These are phyloP conservation scores for Candida boidinii DNA, from an alignment of 805 yeast genomes.

Conservation along the genomic window DNA sequence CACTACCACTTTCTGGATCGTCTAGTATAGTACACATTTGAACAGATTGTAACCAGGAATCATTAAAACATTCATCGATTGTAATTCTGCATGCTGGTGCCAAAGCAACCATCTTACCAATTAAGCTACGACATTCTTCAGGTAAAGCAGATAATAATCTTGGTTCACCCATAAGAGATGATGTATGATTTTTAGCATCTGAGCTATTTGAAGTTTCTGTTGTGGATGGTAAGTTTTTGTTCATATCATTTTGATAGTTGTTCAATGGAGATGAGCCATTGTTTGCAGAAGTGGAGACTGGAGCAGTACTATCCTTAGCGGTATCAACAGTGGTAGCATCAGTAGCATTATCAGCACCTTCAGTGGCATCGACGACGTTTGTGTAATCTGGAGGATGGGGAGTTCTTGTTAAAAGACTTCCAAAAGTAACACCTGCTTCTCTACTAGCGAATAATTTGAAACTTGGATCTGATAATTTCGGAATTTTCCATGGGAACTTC, in stretches of 20 bases:
- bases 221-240: slow-evolving; percentile 1
- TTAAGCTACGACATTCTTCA: slow-evolving; percentile 55
- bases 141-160: slow-evolving; percentile 65
- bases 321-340: too few relatives aligned
- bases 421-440: slow-evolving; percentile 57
- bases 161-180: slow-evolving; percentile 62
- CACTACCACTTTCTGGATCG: slow-evolving; percentile 26
- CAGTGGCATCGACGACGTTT: slow-evolving; percentile 6
- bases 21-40: slow-evolving; percentile 60
- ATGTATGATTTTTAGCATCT: slow-evolving; percentile 40
- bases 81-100: slow-evolving; percentile 81
- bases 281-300: too few relatives aligned
- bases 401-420: slow-evolving; percentile 46
- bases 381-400: slow-evolving; percentile 38
- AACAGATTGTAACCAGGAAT: slow-evolving; percentile 57
- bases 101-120: slow-evolving; percentile 70
- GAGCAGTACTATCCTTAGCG: too few relatives aligned
- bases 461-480: slow-evolving; percentile 71
- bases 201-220: background rate
- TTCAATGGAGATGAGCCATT: slow-evolving; percentile 5
- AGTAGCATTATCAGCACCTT: slow-evolving; percentile 1
- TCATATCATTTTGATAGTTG: slow-evolving; percentile 8
- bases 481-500: slow-evolving; percentile 93
- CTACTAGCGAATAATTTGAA: slow-evolving; percentile 77
- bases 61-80: slow-evolving; percentile 72